These are phyloP conservation scores for Takakia lepidozioides DNA, from an alignment of 225 moss, liverwort and hornwort genomes.

Conservation along the genomic window DNA sequence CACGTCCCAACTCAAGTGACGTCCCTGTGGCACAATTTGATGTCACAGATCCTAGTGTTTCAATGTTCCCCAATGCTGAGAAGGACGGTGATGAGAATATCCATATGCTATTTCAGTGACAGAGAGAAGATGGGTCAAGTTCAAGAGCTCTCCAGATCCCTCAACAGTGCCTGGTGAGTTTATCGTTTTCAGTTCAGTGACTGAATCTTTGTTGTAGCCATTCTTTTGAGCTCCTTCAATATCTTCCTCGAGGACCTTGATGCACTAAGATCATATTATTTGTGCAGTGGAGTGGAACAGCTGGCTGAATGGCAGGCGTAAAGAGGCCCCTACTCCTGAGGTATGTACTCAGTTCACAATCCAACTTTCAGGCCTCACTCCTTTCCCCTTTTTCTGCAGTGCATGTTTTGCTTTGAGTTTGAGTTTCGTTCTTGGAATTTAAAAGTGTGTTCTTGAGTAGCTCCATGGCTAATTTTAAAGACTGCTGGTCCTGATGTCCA, in stretches of 20 bases:
- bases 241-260: too few relatives aligned
- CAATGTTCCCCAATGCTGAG: too few relatives aligned
- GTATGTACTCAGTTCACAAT: constrained; percentile 15
- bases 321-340: constrained; percentile 35
- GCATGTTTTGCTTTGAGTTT: not conserved
- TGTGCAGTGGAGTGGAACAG: constrained; percentile 57
- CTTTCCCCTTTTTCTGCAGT: not conserved
- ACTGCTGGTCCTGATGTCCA: constrained; percentile 4
- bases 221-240: too few relatives aligned
- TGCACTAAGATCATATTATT: not conserved
- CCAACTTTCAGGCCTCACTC: not conserved
- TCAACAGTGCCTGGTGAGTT: constrained; percentile 49
- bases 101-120: too few relatives aligned
- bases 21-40: too few relatives aligned
- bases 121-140: constrained; percentile 54
- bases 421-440: not conserved
- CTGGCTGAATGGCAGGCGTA: constrained; percentile 46
- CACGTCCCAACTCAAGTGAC: too few relatives aligned
- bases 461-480: too few relatives aligned
- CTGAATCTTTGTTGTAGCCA: too few relatives aligned
- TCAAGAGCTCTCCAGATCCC: constrained; percentile 22
- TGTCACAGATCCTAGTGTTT: too few relatives aligned
- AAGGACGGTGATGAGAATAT: too few relatives aligned
- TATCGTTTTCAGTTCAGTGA: too few relatives aligned
- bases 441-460: too few relatives aligned